Base-by-base conservation (phyloP, 75 land plant genomes). In the Chamaecyparis obtusa region DNA sequence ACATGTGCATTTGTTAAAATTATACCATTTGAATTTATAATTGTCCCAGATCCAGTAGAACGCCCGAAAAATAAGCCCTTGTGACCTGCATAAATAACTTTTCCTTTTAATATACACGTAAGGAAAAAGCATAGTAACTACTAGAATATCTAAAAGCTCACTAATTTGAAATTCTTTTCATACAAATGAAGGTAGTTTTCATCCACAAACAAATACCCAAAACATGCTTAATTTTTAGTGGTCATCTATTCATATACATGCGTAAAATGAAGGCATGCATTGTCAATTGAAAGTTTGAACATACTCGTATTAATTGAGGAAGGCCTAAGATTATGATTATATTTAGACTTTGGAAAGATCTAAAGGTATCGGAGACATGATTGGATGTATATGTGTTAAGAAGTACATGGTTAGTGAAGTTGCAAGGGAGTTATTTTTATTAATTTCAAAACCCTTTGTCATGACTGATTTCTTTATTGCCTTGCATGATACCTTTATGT, bases 1-100 rank as follows among this genome's bases (percentile, higher is more conserved):
- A 93, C 95, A 90, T 97, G 99, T 7, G 99, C 98, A 93, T 96
- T 96, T 74, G 99, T 97, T 87, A 97, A 89, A 69, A 97, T 96
- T 24, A 98, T 97, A 27, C 99, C 99, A 95, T 97, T 92, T 17
- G 94, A 49, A 86, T 95, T 87, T 49, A 97, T 95, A 79, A 97
- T 95, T 10, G 95, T 94, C 79, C 99, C 99, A 24, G 97, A 96
- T 0, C 98, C 99, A 36, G 94, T 89, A 83, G 95, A 88, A 75
- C 88, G 91, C 54, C 93, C 97, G 32, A 89, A 32, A 76, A 87
- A 81, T 85, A 96, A 51, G 27, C 94, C 92, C 85, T 75, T 69
- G 84, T 88, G 82, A 79, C 93, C 99, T 97, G 85, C 87, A 74
- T 30, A 85, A 30, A 43, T n/a, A 30, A 72, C 30, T 43, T 81